phyloP scores from a whole-genome alignment of 202 grass and related monocot genomes.

The Bolboschoenoplectus hybrid region DNA sequence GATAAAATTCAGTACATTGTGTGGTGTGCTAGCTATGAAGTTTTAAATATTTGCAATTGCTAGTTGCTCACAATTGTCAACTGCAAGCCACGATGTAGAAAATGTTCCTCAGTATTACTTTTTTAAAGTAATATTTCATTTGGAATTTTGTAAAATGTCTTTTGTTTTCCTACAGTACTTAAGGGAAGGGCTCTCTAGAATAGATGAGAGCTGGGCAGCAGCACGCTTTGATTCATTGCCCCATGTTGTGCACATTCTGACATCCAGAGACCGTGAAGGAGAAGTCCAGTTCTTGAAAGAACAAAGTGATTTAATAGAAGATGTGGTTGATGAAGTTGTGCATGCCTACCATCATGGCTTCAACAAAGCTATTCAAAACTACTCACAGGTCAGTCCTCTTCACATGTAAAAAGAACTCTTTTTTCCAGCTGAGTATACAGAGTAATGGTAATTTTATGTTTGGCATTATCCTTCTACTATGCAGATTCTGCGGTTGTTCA shows the following conservation, averaged over 20 bases:
- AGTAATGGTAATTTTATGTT: slow-evolving; percentile 29
- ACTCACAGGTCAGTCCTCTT: slow-evolving; percentile 66
- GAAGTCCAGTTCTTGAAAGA: slow-evolving; percentile 96
- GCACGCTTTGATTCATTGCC: slow-evolving; percentile 93
- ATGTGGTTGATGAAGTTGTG: slow-evolving; percentile 90
- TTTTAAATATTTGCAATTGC: neutral
- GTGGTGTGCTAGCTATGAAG: neutral
- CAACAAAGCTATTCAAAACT: slow-evolving; percentile 98
- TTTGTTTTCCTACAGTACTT: slow-evolving; percentile 59
- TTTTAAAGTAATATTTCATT: neutral
- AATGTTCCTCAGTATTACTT: neutral
- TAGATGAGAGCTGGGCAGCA: slow-evolving; percentile 87
- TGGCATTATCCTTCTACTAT: slow-evolving; percentile 29
- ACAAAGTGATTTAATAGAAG: slow-evolving; percentile 90
- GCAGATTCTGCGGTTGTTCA: slow-evolving; percentile 94
- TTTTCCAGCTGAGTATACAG: slow-evolving; percentile 7
- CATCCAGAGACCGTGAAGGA: slow-evolving; percentile 86
- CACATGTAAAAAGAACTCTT: neutral
- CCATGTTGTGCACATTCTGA: slow-evolving; percentile 94
- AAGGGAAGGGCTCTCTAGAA: slow-evolving; percentile 79
- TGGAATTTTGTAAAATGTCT: slow-evolving; percentile 23
- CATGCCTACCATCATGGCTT: slow-evolving; percentile 98
- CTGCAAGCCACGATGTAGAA: neutral
- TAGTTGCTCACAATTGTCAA: neutral
- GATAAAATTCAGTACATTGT: neutral